Base-by-base conservation (phyloP, 192 early-diverging fungal species). In the Entomortierella parvispora region DNA sequence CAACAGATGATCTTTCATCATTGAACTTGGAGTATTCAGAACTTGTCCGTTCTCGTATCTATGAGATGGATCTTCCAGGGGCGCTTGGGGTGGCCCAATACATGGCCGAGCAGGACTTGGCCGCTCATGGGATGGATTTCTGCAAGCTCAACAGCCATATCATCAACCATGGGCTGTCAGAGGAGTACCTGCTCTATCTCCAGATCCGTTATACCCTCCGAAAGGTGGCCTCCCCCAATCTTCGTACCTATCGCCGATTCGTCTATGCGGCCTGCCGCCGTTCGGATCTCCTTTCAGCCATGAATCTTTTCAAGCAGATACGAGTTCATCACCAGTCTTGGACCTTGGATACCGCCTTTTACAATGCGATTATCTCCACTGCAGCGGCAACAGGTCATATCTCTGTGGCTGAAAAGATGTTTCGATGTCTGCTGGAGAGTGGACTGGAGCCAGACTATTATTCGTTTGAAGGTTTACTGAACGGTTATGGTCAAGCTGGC, bases 301-400 rank as follows among this genome's bases (percentile, higher is more conserved):
- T 77, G 23, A 58, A 46, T 18, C 60, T 77, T 0, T 68, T 68
- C 45, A 48, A 68, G 32, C 47, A 34, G 0, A 31, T 68, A 4
- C 43, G 49, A n/a, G 40, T 48, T 3, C 65, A 54, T 1, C 74
- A 77, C n/a, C 52, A 45, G 12, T 18, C 37, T 5, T 68, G 65
- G 74, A 17, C 4, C 3, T 11, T 77, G 20, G 74, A 77, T 20
- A 23, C 53, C 1, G 51, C 60, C 17, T 17, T 68, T 8, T 77
- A 77, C 74, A 77, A 77, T 26, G 58, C 74, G 47, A 68, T 77
- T 23, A 68, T 77, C 9, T 77, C 74, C 26, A 68, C 74, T 7
- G 74, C 74, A 8, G 61, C 43, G 11, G 60, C 65, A 8, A 68
- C 28, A 14, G 66, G 61, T 3, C 57, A 58, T n/a, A 52, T 68